Evolutionary conservation across 1,139 yeast genomes (phyloP), one percentile per base, ranked within the genome.

Genomic region (Kodamaea fungicola): DNA sequence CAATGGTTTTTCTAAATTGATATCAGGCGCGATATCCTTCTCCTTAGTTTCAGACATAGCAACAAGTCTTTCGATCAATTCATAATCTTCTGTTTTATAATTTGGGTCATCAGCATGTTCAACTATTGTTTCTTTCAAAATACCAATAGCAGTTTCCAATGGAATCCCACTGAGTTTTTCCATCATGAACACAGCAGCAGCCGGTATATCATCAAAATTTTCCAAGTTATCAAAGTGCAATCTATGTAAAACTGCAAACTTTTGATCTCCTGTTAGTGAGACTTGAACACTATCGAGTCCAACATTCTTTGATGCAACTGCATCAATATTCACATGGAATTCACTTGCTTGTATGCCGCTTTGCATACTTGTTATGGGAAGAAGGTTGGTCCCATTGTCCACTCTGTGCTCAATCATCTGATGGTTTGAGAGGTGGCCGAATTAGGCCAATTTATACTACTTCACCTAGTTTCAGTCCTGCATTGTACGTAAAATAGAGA

Each of bases 171-270:
- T 52, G 30, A 54, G 46, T 41, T 54, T 56, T 31, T 51, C 53
- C 40, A 56, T 44, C 53, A 55, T 48, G 35, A 48, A 54, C 8
- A 51, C 35, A 9, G 50, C 55, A 22, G 52, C 47, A 7, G 56
- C 42, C 4, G 71, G 71, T 33, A 66, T 53, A 33, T 64, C 59
- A 6, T 60, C 63, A 34, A 59, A 46, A 9, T 51, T 35, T 1
- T 46, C 34, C 42, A 61, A 58, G 25, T 58, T 56, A 32, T 55
- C 63, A 33, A 50, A 54, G 37, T 54, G 53, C 38, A 63, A 51
- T 36, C 66, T 50, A 33, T 42, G 54, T 42, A 63, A 55, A 19
- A 63, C 52, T 41, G 46, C 31, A 12, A 32, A 38, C 41, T 63
- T 63, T 39, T 64, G 65, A n/a, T 47, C 55, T 2, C 49, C 32